phyloP scores from a whole-genome alignment of 2,329 filamentous ascomycete genomes.

The Colletotrichum scovillei region DNA sequence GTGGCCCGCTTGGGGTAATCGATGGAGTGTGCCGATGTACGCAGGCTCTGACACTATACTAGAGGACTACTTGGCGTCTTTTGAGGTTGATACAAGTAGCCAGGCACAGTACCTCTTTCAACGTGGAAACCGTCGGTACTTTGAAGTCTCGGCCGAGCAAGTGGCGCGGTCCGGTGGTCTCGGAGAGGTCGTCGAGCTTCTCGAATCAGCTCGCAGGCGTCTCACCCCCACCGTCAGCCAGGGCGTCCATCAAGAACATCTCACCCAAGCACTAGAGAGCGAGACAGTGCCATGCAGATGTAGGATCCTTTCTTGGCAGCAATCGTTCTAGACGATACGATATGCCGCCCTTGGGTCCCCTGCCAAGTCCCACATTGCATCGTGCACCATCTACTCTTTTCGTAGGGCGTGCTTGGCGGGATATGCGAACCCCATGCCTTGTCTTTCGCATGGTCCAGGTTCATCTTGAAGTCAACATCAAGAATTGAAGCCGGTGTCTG shows the following conservation, averaged over 20 bases:
- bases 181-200: conserved; percentile 8
- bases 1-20: background rate
- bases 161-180: conserved; percentile 1
- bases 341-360: background rate
- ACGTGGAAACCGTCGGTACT: background rate
- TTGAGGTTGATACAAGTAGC: background rate
- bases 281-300: background rate
- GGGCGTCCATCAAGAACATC: background rate
- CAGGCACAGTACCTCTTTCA: background rate
- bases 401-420: background rate
- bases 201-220: conserved; percentile 2
- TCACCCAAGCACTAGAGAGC: background rate
- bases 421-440: background rate
- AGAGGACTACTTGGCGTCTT: background rate
- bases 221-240: background rate
- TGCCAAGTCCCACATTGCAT: background rate
- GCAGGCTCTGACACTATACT: background rate
- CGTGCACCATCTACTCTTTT: background rate
- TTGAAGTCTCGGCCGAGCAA: conserved; percentile 2
- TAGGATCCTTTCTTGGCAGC: conserved; percentile 11
- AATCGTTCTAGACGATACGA: background rate
- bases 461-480: background rate
- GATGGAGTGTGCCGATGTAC: background rate
- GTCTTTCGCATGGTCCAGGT: background rate
- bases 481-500: background rate